These are phyloP conservation scores for Globisporangium yorkense DNA, from an alignment of 352 stramenopile species.

Conservation along the genomic window DNA sequence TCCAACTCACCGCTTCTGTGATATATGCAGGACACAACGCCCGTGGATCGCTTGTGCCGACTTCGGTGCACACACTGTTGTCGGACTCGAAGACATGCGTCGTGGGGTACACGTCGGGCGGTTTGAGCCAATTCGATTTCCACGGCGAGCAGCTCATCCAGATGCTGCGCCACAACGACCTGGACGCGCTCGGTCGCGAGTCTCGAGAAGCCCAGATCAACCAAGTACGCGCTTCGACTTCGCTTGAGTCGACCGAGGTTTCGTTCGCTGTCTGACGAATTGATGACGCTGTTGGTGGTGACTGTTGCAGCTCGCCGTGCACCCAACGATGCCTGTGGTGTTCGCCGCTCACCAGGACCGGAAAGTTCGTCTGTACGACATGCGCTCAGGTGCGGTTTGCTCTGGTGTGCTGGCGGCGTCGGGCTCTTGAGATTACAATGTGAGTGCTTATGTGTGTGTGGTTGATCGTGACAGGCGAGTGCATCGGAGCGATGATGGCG, in stretches of 20 bases:
- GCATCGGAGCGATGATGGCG: constrained; percentile 64
- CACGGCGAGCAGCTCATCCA: constrained; percentile 75
- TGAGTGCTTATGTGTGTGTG: not conserved
- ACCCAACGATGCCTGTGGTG: constrained; percentile 80
- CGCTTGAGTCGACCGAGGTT: not conserved
- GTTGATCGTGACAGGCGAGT: constrained; percentile 39
- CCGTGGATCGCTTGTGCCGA: constrained; percentile 53
- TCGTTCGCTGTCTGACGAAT: constrained; percentile 11
- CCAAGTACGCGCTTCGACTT: constrained; percentile 24
- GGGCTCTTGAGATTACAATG: not conserved
- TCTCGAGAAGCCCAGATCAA: constrained; percentile 70
- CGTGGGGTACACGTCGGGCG: constrained; percentile 71
- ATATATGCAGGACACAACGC: constrained; percentile 30
- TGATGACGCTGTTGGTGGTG: not conserved
- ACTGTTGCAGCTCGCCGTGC: constrained; percentile 32
- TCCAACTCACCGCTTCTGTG: not conserved
- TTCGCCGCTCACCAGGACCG: constrained; percentile 78
- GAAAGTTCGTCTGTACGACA: constrained; percentile 85
- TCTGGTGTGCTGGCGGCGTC: not conserved
- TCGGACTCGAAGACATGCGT: constrained; percentile 77
- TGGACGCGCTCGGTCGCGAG: constrained; percentile 50
- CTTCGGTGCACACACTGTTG: constrained; percentile 63
- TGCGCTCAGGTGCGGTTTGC: constrained; percentile 46
- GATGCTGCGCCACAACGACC: constrained; percentile 55
- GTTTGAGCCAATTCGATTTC: constrained; percentile 69